Conservation (phyloP, 2,329 filamentous ascomycete genomes). For the Fusarium incarnatum region DNA sequence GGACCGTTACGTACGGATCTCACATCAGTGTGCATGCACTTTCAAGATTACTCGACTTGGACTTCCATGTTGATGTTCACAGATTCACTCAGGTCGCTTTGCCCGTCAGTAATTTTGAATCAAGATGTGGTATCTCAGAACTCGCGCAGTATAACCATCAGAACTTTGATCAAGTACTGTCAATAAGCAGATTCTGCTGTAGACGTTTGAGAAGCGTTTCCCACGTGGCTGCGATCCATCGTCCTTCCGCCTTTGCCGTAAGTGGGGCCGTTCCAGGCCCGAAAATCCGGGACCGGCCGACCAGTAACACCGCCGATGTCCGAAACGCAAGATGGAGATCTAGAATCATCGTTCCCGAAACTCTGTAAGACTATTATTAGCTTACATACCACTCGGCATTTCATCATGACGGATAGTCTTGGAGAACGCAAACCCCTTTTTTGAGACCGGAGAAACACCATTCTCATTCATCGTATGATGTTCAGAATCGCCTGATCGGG, state of each 20-base stretch:
- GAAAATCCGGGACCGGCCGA: conserved; percentile 11
- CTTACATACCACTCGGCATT: background rate
- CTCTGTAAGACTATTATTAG: background rate
- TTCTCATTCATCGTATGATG: conserved; percentile 35
- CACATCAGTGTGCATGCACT: background rate
- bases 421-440: background rate
- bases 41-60: background rate
- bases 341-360: background rate
- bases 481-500: conserved; percentile 36
- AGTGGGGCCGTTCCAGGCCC: conserved; percentile 13
- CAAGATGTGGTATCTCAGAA: background rate
- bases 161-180: background rate
- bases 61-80: background rate
- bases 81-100: fast-evolving
- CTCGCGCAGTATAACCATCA: fast-evolving
- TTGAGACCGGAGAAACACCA: conserved; percentile 24
- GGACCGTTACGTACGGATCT: background rate
- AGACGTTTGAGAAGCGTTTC: background rate
- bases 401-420: background rate
- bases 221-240: background rate
- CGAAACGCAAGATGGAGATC: background rate
- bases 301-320: background rate
- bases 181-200: fast-evolving
- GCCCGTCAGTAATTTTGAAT: background rate
- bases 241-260: background rate